These are phyloP conservation scores for Yarrowia sp. DNA, from an alignment of 805 yeast genomes.

Conservation along the genomic window DNA sequence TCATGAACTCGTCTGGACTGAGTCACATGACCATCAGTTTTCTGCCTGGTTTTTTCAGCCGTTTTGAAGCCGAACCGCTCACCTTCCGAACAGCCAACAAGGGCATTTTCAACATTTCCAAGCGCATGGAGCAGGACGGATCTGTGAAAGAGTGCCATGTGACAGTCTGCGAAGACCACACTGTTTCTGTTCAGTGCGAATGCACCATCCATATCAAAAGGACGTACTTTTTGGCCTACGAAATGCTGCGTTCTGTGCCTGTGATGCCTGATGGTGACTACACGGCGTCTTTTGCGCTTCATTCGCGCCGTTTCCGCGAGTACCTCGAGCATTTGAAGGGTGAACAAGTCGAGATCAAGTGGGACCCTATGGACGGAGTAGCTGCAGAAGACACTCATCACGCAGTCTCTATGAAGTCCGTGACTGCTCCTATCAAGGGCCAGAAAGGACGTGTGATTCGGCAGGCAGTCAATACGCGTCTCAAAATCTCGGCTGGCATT, in stretches of 20 bases:
- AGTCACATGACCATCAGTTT: constrained; percentile 2
- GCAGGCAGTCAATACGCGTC: not conserved
- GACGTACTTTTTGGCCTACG: not conserved
- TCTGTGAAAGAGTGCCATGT: not conserved
- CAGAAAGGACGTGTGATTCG: not conserved
- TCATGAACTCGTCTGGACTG: constrained; percentile 5
- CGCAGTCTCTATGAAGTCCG: constrained; percentile 4
- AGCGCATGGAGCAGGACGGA: constrained; percentile 4
- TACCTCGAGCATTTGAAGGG: constrained; percentile 6
- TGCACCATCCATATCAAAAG: constrained; percentile 7
- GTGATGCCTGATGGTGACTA: not conserved
- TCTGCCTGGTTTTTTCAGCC: not conserved
- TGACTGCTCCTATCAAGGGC: constrained; percentile 5
- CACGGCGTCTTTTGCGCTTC: not conserved
- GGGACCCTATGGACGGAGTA: not conserved
- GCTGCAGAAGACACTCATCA: not conserved
- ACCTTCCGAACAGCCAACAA: constrained; percentile 1
- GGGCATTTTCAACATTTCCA: constrained; percentile 17
- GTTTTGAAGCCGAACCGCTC: not conserved
- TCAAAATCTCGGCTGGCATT: not conserved
- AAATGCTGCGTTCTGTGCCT: not conserved
- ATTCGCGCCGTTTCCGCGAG: constrained; percentile 1
- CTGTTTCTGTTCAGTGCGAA: not conserved
- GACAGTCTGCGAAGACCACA: not conserved
- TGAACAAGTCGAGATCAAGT: constrained; percentile 14